Evolutionary conservation across 495 filamentous ascomycete genomes (phyloP).

Genomic region (Aspergillus wentii): DNA sequence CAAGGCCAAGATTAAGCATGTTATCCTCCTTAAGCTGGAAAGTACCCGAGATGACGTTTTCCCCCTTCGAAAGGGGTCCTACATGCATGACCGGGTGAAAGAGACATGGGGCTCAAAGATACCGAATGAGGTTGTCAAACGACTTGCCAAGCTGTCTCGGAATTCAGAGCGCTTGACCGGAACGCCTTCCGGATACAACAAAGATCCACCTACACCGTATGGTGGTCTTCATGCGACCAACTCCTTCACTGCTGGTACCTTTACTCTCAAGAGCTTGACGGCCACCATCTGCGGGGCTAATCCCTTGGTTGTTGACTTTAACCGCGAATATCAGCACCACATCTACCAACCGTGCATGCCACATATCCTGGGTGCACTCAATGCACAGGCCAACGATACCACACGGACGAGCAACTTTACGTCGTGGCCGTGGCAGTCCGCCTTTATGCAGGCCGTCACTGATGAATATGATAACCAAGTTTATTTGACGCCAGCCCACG

Average conservation of each 20-base stretch:
- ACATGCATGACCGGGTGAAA: constrained; percentile 26
- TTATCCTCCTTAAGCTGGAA: constrained; percentile 36
- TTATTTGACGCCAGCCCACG: constrained; percentile 22
- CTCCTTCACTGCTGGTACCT: constrained; percentile 22
- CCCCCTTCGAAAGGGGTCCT: constrained; percentile 28
- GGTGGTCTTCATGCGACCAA: constrained; percentile 27
- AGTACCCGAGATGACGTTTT: constrained; percentile 41
- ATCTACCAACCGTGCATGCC: constrained; percentile 41
- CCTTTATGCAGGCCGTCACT: constrained; percentile 34
- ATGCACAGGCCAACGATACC: constrained; percentile 25
- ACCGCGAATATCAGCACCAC: constrained; percentile 26
- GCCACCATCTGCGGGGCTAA: constrained; percentile 26
- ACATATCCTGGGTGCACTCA: constrained; percentile 30
- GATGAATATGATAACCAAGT: constrained; percentile 30
- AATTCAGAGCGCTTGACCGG: constrained; percentile 25
- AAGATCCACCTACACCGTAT: constrained; percentile 10
- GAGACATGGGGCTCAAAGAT: constrained; percentile 18
- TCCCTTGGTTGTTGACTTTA: constrained; percentile 29
- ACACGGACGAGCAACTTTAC: constrained; percentile 25
- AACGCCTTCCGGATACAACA: constrained; percentile 10
- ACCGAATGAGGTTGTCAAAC: constrained; percentile 18
- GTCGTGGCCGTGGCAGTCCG: constrained; percentile 30
- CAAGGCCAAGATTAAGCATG: constrained; percentile 34
- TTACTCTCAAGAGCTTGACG: constrained; percentile 26
- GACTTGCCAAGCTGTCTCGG: constrained; percentile 26